phyloP scores from a whole-genome alignment of 495 filamentous ascomycete genomes.

The Podospora comata region DNA sequence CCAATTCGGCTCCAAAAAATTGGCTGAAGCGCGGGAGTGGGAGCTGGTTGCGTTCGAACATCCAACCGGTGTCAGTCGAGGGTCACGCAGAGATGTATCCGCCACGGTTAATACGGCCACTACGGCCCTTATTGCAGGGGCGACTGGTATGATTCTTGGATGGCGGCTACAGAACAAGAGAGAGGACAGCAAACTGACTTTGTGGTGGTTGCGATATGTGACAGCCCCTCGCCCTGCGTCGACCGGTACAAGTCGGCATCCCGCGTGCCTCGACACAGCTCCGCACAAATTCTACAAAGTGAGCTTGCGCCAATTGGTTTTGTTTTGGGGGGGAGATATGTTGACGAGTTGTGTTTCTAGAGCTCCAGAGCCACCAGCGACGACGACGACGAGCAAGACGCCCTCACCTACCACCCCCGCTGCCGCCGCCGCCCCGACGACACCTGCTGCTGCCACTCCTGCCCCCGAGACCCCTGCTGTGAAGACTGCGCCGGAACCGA shows the following conservation, averaged over 20 bases:
- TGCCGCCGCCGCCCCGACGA: neutral
- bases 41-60: slow-evolving; percentile 18
- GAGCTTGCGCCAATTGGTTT: slow-evolving; percentile 14
- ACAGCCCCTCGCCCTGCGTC: slow-evolving; percentile 27
- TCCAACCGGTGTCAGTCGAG: slow-evolving; percentile 21
- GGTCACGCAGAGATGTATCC: slow-evolving; percentile 32
- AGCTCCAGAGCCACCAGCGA: slow-evolving; percentile 3
- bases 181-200: neutral
- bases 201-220: neutral
- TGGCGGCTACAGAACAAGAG: neutral
- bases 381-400: neutral
- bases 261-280: slow-evolving; percentile 25
- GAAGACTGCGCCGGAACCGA: neutral
- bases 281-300: slow-evolving; percentile 31
- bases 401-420: neutral
- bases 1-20: slow-evolving; percentile 28
- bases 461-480: neutral
- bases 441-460: neutral
- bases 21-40: slow-evolving; percentile 15
- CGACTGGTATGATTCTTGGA: slow-evolving; percentile 27
- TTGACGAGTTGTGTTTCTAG: neutral
- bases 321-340: slow-evolving; percentile 2
- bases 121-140: slow-evolving; percentile 31
- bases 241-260: slow-evolving; percentile 20
- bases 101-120: slow-evolving; percentile 36